Percentiles rank a stretch among this genome's conserved stretches.
These are phyloP conservation scores for Graphilbum fragrans DNA, from an alignment of 2,329 filamentous ascomycete genomes.

Conservation along the genomic window DNA sequence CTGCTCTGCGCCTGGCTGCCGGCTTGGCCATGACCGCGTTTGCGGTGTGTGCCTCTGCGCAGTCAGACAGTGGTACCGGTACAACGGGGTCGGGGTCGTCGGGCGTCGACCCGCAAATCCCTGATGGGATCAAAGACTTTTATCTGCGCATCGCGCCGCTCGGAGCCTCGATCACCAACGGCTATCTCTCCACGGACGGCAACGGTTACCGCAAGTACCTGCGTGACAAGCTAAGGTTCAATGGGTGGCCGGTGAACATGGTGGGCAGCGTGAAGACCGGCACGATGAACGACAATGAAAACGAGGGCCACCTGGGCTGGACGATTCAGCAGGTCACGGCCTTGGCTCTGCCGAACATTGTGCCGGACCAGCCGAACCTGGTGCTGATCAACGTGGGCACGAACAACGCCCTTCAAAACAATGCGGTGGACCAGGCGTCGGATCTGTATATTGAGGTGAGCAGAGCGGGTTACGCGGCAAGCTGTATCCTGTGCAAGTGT, in stretches of 20 bases:
- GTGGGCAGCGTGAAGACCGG: conserved; percentile 6
- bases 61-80: no score
- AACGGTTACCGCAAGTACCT: conserved; percentile 8
- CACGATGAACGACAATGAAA: conserved; percentile 4
- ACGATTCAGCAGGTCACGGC: conserved; percentile 4
- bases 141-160: conserved; percentile 28
- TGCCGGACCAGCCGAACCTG: conserved; percentile 9
- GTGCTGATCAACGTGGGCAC: conserved; percentile 12
- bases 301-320: conserved; percentile 6
- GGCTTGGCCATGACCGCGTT: no score
- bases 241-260: conserved; percentile 4
- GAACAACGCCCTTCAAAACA: conserved; percentile 11
- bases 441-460: conserved; percentile 1
- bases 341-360: background rate
- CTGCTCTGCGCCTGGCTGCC: no score
- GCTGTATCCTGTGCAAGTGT: background rate
- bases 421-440: conserved; percentile 9
- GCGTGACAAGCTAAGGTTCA: conserved; percentile 1
- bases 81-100: no score
- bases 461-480: no score
- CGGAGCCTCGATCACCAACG: conserved; percentile 29
- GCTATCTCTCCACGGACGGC: conserved; percentile 19
- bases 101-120: no score
- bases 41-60: no score
- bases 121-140: background rate